Percentiles rank a stretch among this genome's conserved stretches.
phyloP scores from a whole-genome alignment of 257 asterid species.

The Scutellaria barbata region DNA sequence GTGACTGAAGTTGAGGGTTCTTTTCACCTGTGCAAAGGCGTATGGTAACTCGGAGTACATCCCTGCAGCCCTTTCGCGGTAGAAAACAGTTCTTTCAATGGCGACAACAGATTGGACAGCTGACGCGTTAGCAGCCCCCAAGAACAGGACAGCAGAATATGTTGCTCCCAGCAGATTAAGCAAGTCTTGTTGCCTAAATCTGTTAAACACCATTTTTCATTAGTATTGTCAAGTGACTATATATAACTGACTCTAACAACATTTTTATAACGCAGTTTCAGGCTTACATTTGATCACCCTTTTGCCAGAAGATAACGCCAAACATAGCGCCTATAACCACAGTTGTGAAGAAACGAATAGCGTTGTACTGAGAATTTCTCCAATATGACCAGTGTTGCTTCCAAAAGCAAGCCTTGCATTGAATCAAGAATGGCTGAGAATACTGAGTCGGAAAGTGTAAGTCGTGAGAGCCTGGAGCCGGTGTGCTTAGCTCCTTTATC shows the following conservation, averaged over 20 bases:
- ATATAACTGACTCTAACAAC: no score
- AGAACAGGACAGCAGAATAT: slow-evolving; percentile 79
- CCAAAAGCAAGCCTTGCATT: slow-evolving; percentile 58
- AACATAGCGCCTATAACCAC: slow-evolving; percentile 43
- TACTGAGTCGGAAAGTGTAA: slow-evolving; percentile 46
- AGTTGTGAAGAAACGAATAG: slow-evolving; percentile 56
- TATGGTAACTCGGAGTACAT: slow-evolving; percentile 87
- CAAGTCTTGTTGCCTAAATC: slow-evolving; percentile 71
- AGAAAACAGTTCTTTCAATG: slow-evolving; percentile 77
- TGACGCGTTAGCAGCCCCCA: slow-evolving; percentile 79
- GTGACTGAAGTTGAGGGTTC: background rate
- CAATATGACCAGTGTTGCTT: slow-evolving; percentile 57
- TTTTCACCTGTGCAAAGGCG: slow-evolving; percentile 80
- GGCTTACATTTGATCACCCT: slow-evolving; percentile 46
- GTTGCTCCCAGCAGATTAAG: slow-evolving; percentile 80
- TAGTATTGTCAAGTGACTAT: background rate
- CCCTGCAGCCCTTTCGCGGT: slow-evolving; percentile 92
- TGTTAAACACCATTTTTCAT: slow-evolving; percentile 35
- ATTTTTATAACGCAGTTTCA: background rate
- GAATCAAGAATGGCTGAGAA: slow-evolving; percentile 57
- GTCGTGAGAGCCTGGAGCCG: slow-evolving; percentile 46
- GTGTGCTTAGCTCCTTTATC: slow-evolving; percentile 42
- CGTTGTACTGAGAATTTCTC: slow-evolving; percentile 60
- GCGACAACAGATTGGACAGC: slow-evolving; percentile 78
- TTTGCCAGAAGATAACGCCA: slow-evolving; percentile 70